These are phyloP conservation scores for Gastrolobium villosum DNA, from an alignment of 306 rosid species.

Conservation along the genomic window DNA sequence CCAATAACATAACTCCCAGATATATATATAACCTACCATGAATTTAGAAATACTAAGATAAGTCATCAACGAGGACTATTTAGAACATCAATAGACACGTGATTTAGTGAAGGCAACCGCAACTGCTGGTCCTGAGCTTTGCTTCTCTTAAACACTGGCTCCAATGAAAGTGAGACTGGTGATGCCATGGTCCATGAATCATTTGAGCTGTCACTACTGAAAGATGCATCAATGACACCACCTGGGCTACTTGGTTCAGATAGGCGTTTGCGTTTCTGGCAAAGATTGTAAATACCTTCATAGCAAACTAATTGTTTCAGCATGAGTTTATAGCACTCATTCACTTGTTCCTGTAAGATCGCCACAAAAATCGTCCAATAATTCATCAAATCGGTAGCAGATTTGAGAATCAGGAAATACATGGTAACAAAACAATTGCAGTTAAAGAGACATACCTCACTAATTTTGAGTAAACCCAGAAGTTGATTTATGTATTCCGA, in stretches of 20 bases:
- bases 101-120: conserved; percentile 62
- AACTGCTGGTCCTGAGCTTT: conserved; percentile 71
- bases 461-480: conserved; percentile 60
- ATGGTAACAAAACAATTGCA: not conserved
- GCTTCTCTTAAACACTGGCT: conserved; percentile 66
- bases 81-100: conserved; percentile 59
- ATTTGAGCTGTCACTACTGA: conserved; percentile 72
- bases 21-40: conserved; percentile 49
- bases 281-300: conserved; percentile 44
- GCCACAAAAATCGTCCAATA: conserved; percentile 27
- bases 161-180: conserved; percentile 52
- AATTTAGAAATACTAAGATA: conserved; percentile 49
- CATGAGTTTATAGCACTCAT: conserved; percentile 71
- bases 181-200: conserved; percentile 68
- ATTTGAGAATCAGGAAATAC: conserved; percentile 28
- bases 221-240: conserved; percentile 69
- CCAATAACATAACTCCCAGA: conserved; percentile 46
- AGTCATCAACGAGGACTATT: conserved; percentile 62
- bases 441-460: conserved; percentile 61
- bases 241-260: conserved; percentile 65
- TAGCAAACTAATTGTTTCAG: conserved; percentile 48
- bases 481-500: conserved; percentile 65
- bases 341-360: conserved; percentile 65
- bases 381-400: not conserved
- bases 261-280: conserved; percentile 59